phyloP scores from a whole-genome alignment of 441 rosid genomes.

The Populus hybrid region DNA sequence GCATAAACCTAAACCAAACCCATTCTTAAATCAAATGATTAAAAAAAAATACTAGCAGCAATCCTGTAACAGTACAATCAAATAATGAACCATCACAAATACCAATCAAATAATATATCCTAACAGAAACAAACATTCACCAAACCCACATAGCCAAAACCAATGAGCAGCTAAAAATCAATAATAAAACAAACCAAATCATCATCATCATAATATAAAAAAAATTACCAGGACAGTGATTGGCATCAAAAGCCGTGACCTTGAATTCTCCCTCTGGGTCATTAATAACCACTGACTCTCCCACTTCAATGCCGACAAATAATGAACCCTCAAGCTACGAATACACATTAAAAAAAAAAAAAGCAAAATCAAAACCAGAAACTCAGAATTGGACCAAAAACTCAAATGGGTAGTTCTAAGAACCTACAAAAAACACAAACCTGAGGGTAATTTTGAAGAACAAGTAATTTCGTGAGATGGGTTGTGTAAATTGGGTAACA shows the following conservation, averaged over 20 bases:
- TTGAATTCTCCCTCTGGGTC: constrained; percentile 59
- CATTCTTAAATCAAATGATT: too few relatives aligned
- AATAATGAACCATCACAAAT: neutral
- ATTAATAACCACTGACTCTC: constrained; percentile 45
- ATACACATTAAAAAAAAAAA: neutral
- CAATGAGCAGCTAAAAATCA: neutral
- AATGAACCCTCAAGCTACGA: constrained; percentile 51
- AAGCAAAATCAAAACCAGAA: neutral
- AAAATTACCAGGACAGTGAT: constrained; percentile 68
- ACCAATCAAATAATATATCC: too few relatives aligned
- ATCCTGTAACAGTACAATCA: neutral
- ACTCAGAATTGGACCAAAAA: neutral
- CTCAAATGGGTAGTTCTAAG: neutral
- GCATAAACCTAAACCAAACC: neutral
- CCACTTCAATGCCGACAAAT: constrained; percentile 61
- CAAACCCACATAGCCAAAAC: too few relatives aligned
- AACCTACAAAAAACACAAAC: constrained; percentile 4
- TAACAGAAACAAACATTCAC: too few relatives aligned
- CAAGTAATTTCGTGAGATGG: constrained; percentile 55
- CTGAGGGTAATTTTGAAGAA: constrained; percentile 55
- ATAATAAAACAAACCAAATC: neutral
- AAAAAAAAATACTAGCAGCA: neutral
- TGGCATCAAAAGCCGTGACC: constrained; percentile 73
- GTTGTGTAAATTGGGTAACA: constrained; percentile 68
- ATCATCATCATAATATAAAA: neutral